phyloP scores from a whole-genome alignment of 2,329 filamentous ascomycete species.

The Alternaria burnsii region DNA sequence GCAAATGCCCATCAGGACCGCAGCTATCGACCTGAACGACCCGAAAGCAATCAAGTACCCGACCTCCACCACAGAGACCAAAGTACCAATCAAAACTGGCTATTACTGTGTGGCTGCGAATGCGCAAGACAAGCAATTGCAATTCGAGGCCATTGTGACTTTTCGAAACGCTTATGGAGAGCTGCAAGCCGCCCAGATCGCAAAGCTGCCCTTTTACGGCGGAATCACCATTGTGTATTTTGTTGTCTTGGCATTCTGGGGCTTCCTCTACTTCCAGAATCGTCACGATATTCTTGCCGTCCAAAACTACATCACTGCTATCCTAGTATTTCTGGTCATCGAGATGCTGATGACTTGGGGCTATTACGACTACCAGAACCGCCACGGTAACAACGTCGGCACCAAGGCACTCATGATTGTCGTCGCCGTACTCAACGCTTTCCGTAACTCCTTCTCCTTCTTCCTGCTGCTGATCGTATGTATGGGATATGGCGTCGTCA shows the following conservation, averaged over 20 bases:
- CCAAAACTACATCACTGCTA: slow-evolving; percentile 98
- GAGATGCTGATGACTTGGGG: slow-evolving; percentile 99
- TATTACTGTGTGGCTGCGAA: slow-evolving; percentile 94
- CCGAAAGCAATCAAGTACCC: slow-evolving; percentile 79
- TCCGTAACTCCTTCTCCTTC: slow-evolving; percentile 96
- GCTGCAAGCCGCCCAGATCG: slow-evolving; percentile 92
- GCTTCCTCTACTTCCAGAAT: slow-evolving; percentile 93
- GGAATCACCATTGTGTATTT: slow-evolving; percentile 94
- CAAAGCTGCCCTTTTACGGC: slow-evolving; percentile 96
- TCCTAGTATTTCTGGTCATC: slow-evolving; percentile 89
- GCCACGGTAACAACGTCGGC: slow-evolving; percentile 81
- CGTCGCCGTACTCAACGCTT: slow-evolving; percentile 92
- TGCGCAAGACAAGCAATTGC: slow-evolving; percentile 68
- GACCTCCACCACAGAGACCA: slow-evolving; percentile 62
- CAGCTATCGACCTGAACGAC: slow-evolving; percentile 82
- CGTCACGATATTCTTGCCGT: slow-evolving; percentile 93
- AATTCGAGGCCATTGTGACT: slow-evolving; percentile 83
- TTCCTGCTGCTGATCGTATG: slow-evolving; percentile 97
- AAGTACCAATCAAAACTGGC: slow-evolving; percentile 71
- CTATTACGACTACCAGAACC: slow-evolving; percentile 96
- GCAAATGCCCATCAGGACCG: slow-evolving; percentile 75
- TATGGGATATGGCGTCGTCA: slow-evolving; percentile 99
- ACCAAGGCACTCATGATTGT: slow-evolving; percentile 88
- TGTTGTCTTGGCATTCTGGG: slow-evolving; percentile 87
- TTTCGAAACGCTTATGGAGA: slow-evolving; percentile 98